Percentiles rank a stretch among this genome's conserved stretches.
phyloP scores from a whole-genome alignment of 768 basidiomycete genomes.

The Calvatia gigantea region DNA sequence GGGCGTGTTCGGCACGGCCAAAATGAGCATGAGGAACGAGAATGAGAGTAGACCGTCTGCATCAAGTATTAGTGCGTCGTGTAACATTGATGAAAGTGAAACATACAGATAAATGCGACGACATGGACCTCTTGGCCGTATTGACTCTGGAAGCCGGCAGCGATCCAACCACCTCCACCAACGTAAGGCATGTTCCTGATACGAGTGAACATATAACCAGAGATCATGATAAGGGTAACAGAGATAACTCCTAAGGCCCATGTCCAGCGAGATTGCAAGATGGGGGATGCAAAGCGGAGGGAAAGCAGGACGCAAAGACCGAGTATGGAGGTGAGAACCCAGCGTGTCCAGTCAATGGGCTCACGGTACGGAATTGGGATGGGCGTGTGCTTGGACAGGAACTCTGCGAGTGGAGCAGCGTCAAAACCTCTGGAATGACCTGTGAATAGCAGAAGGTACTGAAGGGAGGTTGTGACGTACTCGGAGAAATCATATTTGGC shows the following conservation, averaged over 20 bases:
- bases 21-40: constrained; percentile 74
- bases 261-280: constrained; percentile 70
- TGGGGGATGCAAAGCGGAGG: constrained; percentile 58
- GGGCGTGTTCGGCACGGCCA: constrained; percentile 75
- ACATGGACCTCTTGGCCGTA: constrained; percentile 92
- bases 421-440: constrained; percentile 69
- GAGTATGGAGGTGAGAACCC: constrained; percentile 43
- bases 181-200: constrained; percentile 79
- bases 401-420: constrained; percentile 69
- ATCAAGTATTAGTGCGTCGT: constrained; percentile 10
- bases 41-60: constrained; percentile 83
- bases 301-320: constrained; percentile 44
- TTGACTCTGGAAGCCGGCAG: constrained; percentile 85
- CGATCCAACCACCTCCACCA: constrained; percentile 75
- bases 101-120: constrained; percentile 81
- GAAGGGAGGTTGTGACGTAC: constrained; percentile 36
- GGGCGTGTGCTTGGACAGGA: constrained; percentile 72
- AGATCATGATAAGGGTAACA: constrained; percentile 77
- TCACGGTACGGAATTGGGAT: constrained; percentile 77
- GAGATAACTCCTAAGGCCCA: constrained; percentile 66
- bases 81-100: neutral
- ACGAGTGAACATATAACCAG: constrained; percentile 95
- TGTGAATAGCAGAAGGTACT: neutral
- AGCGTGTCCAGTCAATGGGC: constrained; percentile 71
- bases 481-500: constrained; percentile 76